Evolutionary conservation across 345 rosid genomes (phyloP), one percentile per base, ranked within the genome.

Genomic region (Boechera stricta): DNA sequence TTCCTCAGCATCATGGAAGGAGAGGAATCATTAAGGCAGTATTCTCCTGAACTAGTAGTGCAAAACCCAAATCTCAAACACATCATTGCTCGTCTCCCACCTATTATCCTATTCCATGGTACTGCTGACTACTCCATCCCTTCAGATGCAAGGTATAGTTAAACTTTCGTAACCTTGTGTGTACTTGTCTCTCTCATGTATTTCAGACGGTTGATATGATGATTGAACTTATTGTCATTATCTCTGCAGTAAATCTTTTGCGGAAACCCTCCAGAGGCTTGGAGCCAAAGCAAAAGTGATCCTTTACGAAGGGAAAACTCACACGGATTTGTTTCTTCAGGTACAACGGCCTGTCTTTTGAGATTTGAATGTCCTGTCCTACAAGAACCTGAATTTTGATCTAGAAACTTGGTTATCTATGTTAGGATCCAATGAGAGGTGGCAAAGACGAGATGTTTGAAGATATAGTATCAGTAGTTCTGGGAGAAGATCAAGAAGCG

Each of bases 341-440:
- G 98, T 90, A 78, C 38, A 74, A 11, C 10, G 13, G 9, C 49
- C 7, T 0, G 52, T 62, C 24, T 54, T 69, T 47, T 68, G 54
- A 35, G 45, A 26, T 47, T 1, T 54, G 26, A 74, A 29, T 54
- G 60, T 52, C 36, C 51, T 0, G 33, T 68, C 15, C n/a, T n/a
- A 61, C 26, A 41, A 32, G 39, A 74, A 73, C 15, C 59, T 74
- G 56, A 55, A 38, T 64, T 52, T 18, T 42, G 44, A 58, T 73
- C 1, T 60, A 10, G 41, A 38, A 41, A 44, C 7, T 36, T 66
- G 59, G 58, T 49, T 41, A 51, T 61, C 71, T 62, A 8, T 59
- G 70, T 53, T 82, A 95, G 99, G 99, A 92, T 85, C 99, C 98
- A 13, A 91, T 95, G 99, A 88, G 99, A 80, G 99, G 99, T 33